Base-by-base conservation (phyloP, 345 rosid genomes). In the Rubroshorea leprosula region DNA sequence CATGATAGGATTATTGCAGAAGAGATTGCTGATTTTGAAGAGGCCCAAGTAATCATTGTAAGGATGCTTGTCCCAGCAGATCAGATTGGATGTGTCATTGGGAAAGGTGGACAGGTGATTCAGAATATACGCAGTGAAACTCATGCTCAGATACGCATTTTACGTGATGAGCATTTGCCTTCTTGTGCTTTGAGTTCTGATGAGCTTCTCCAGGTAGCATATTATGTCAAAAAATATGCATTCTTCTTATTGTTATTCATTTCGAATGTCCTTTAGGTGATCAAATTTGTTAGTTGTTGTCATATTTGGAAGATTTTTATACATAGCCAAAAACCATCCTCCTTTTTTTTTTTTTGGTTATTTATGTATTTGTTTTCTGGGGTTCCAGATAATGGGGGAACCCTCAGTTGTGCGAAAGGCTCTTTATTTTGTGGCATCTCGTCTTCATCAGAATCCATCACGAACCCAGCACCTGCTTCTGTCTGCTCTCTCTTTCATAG, bases 41-140 rank as follows among this genome's bases (percentile, higher is more conserved):
- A 59, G 20, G 67, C 54, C 1, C 72, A 68, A 39, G 65, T 66
- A 1, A 71, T 85, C 44, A 66, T 72, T 27, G 75, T 70, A 12
- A 74, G 82, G 71, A 70, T 85, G 72, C 88, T 85, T 61, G 84
- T 82, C 50, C 74, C 86, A 0, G 80, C 88, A 0, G 91, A 85
- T 78, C 91, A 85, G 76, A 85, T 82, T 58, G 92, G 92, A 16
- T 85, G 83, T 51, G 65, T 85, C 47, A 80, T 82, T 66, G 92
- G 92, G 22, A 85, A 78, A 76, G 86, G 84, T 56, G 92, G 88
- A 48, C 76, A 78, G 53, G 79, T 85, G 24, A 76, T 85, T 53
- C 80, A 85, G 45, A 85, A 63, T 8, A 71, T 85, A 14, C 73
- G 86, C 20, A 68, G 60, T 5, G 83, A 82, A 58, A 82, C 78